Evolutionary conservation across 2,329 filamentous ascomycete species (phyloP).

Genomic region (Pseudogymnoascus sp.): DNA sequence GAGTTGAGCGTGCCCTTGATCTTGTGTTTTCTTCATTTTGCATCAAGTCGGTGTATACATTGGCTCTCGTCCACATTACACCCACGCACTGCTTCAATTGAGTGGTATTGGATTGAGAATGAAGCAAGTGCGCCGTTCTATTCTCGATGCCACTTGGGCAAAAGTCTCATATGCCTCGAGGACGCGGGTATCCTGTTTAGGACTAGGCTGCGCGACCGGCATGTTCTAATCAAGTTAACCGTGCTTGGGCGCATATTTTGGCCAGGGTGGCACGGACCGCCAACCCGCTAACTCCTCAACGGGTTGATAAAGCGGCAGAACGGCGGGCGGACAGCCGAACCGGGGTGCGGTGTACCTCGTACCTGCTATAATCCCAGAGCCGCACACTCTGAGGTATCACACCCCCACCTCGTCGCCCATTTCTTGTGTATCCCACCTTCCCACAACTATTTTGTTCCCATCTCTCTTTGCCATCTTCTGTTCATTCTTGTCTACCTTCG

Average conservation of each 20-base stretch:
- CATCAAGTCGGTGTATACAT: neutral
- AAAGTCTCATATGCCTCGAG: neutral
- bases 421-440: neutral
- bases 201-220: neutral
- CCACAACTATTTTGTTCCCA: neutral
- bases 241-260: neutral
- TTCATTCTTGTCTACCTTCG: neutral
- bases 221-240: neutral
- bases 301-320: slow-evolving; percentile 2
- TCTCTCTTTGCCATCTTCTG: neutral
- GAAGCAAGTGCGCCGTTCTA: neutral
- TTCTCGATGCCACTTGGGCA: neutral
- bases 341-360: neutral
- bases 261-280: neutral
- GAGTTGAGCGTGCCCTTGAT: neutral
- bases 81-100: neutral
- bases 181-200: neutral
- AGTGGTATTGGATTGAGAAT: neutral
- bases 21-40: neutral
- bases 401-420: neutral
- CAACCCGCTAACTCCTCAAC: neutral
- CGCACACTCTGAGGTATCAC: neutral
- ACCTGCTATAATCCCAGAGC: neutral
- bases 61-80: neutral
- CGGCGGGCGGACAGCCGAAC: neutral